Evolutionary conservation across 2,329 filamentous ascomycete species (phyloP).

Genomic region (Diaporthe vexans): DNA sequence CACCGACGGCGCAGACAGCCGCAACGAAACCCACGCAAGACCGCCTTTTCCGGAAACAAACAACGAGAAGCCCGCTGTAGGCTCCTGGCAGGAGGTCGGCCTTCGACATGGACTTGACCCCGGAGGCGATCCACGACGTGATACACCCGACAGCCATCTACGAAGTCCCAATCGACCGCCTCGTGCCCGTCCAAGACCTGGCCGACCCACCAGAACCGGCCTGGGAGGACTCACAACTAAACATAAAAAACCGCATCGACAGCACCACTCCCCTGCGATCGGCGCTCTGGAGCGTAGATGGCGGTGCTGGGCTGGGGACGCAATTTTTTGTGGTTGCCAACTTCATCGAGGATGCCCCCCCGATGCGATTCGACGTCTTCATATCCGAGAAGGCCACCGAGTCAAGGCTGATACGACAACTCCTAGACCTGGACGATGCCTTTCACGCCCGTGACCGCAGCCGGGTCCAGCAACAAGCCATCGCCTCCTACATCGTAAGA

Average conservation of each 20-base stretch:
- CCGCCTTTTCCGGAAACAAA: not conserved
- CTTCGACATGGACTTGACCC: constrained; percentile 65
- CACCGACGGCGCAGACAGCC: not conserved
- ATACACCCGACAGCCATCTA: constrained; percentile 68
- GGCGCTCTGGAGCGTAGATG: constrained; percentile 71
- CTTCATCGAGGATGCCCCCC: constrained; percentile 61
- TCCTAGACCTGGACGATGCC: constrained; percentile 64
- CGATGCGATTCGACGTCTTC: constrained; percentile 71
- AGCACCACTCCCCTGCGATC: constrained; percentile 61
- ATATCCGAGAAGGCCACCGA: constrained; percentile 65
- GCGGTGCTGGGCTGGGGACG: constrained; percentile 68
- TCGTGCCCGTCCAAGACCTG: not conserved
- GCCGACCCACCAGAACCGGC: constrained; percentile 13
- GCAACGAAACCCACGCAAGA: not conserved
- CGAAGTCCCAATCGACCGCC: constrained; percentile 2
- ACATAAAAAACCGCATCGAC: constrained; percentile 73
- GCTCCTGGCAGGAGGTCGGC: not conserved
- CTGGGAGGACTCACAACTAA: constrained; percentile 67
- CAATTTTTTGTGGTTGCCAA: constrained; percentile 70
- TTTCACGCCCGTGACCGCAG: constrained; percentile 68
- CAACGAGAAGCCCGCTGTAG: not conserved
- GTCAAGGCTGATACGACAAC: constrained; percentile 56
- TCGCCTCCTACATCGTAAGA: constrained; percentile 67
- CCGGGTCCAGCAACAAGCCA: constrained; percentile 63
- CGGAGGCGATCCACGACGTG: constrained; percentile 66